Evolutionary conservation across 2,329 filamentous ascomycete species (phyloP).

Genomic region (Didymella lethalis): DNA sequence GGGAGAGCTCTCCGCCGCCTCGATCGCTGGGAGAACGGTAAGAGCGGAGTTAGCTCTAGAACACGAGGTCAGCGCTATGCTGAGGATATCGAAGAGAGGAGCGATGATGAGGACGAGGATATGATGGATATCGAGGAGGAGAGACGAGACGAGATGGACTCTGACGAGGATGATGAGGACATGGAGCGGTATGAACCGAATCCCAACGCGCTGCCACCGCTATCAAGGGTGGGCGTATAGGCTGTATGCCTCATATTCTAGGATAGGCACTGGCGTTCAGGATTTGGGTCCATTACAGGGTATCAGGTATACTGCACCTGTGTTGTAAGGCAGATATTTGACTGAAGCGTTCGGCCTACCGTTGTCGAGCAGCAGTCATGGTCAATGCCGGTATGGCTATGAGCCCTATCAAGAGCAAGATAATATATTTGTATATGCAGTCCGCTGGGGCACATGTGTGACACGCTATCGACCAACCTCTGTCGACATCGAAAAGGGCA

Average conservation of each 20-base stretch:
- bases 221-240: conserved; percentile 6
- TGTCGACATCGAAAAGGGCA: too few relatives aligned
- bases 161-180: conserved; percentile 43
- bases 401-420: neutral
- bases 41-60: conserved; percentile 25
- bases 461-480: too few relatives aligned
- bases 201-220: neutral
- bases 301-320: neutral
- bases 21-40: conserved; percentile 70
- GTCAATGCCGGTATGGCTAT: neutral
- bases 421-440: neutral
- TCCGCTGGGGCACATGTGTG: neutral
- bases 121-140: conserved; percentile 38
- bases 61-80: conserved; percentile 6
- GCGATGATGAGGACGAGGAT: conserved; percentile 41
- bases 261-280: neutral
- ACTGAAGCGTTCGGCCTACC: neutral
- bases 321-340: neutral
- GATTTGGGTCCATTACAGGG: neutral
- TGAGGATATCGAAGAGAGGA: conserved; percentile 13
- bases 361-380: neutral
- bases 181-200: conserved; percentile 31
- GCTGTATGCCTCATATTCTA: neutral
- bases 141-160: conserved; percentile 41
- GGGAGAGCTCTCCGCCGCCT: conserved; percentile 70